These are phyloP conservation scores for Ceratobasidium sp. DNA, from an alignment of 1,284 basidiomycete species.

Conservation along the genomic window DNA sequence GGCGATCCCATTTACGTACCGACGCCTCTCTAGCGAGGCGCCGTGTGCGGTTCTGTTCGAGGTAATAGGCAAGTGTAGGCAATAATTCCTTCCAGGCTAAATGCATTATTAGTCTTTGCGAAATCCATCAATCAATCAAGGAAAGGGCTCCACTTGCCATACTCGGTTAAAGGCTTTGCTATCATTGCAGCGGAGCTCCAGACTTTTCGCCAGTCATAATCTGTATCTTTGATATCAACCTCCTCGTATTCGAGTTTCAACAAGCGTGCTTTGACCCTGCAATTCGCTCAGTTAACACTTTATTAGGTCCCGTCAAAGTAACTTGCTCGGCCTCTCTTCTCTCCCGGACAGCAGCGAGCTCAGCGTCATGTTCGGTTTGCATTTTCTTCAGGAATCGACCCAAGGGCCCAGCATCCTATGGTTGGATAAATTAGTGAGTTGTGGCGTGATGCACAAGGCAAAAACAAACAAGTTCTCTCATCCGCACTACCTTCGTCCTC, in stretches of 20 bases:
- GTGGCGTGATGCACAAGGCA: background rate
- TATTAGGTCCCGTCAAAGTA: background rate
- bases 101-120: no score
- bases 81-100: no score
- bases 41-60: no score
- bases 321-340: background rate
- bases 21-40: no score
- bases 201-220: no score
- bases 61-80: no score
- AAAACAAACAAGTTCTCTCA: background rate
- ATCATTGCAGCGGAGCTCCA: background rate
- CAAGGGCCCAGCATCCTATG: background rate
- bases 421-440: background rate
- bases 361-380: background rate
- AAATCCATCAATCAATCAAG: no score
- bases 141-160: no score
- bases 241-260: conserved; percentile 1
- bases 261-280: conserved; percentile 13
- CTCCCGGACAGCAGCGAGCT: background rate
- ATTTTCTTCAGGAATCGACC: background rate
- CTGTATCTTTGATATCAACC: no score
- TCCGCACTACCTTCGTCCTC: background rate
- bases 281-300: background rate
- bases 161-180: no score
- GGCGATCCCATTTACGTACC: no score